Base-by-base conservation (phyloP, 441 rosid species). In the Gossypium laxum region DNA sequence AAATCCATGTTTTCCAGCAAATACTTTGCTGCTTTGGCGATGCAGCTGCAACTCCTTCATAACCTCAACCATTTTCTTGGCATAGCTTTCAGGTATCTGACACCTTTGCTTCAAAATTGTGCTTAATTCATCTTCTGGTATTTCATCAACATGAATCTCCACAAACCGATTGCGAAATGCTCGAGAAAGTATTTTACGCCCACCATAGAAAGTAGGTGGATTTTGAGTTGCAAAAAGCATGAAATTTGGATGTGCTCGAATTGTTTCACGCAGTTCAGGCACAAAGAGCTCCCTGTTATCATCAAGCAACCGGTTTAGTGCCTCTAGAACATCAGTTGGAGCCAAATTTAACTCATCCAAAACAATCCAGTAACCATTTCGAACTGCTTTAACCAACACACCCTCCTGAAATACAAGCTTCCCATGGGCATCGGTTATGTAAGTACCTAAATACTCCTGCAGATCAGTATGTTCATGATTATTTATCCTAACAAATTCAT, bases 221-320 rank as follows among this genome's bases (percentile, higher is more conserved):
- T 95, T 95, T 80, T 95, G 99, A 68, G 99, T 95, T 30, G 98
- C 98, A 77, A 95, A 95, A 79, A 95, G 97, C 98, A 92, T 92
- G 81, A 95, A 95, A 76, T 86, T 79, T 28, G 96, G 93, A 85
- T 95, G 99, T 26, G 98, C 97, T 72, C 83, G 74, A 55, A 95
- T 76, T 18, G 95, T 85, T 79, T 92, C 96, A 55, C 83, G 66
- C 71, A 89, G 76, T 76, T 95, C 99, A 72, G 99, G 98, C 69
- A 95, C 92, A 81, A 85, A 91, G 59, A 95, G 93, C 80, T 95
- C 99, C 80, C 99, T 86, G 73, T 95, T 92, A 80, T 95, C 99
- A 84, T 95, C 99, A 71, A 95, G 88, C 86, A 95, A 74, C 62
- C 99, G 85, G 75, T 95, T 95, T 72, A 92, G 82, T 56, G 99